Percentiles rank a stretch among this genome's conserved stretches.
Evolutionary conservation across 495 filamentous ascomycete species (phyloP).

Genomic region (Clavariopsis aquatica): DNA sequence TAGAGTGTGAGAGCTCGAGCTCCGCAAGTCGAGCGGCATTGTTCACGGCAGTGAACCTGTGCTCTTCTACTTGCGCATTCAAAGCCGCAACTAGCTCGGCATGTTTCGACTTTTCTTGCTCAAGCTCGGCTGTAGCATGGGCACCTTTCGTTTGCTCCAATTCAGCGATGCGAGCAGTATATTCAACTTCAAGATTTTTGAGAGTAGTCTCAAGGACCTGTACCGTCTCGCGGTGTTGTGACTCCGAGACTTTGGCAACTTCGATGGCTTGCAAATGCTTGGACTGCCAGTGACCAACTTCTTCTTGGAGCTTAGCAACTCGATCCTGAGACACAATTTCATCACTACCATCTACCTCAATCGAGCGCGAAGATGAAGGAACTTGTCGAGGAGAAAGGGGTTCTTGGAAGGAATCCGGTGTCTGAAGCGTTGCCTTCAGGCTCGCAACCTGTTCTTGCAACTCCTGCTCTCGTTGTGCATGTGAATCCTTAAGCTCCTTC

Average conservation of each 20-base stretch:
- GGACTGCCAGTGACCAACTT: constrained; percentile 71
- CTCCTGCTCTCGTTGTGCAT: constrained; percentile 71
- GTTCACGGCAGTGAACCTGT: constrained; percentile 59
- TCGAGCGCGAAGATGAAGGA: constrained; percentile 28
- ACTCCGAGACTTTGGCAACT: constrained; percentile 72
- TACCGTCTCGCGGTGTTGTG: constrained; percentile 69
- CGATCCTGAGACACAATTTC: constrained; percentile 56
- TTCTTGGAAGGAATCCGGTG: constrained; percentile 8
- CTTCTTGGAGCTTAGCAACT: constrained; percentile 70
- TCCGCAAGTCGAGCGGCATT: constrained; percentile 49
- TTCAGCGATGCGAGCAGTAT: constrained; percentile 37
- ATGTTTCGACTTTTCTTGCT: constrained; percentile 60
- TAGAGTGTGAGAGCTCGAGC: constrained; percentile 50
- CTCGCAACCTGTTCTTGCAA: constrained; percentile 67
- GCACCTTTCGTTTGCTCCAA: constrained; percentile 32
- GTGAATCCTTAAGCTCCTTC: constrained; percentile 67
- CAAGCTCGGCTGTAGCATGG: constrained; percentile 46
- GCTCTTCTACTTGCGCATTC: constrained; percentile 73
- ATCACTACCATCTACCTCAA: constrained; percentile 37
- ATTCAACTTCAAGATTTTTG: constrained; percentile 42
- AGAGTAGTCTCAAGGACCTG: constrained; percentile 65
- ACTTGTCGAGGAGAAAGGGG: constrained; percentile 26
- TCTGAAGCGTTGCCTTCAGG: constrained; percentile 54
- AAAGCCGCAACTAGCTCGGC: constrained; percentile 65
- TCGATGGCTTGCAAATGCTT: constrained; percentile 72